phyloP scores from a whole-genome alignment of 345 rosid species.

The Microthlaspi erraticum region DNA sequence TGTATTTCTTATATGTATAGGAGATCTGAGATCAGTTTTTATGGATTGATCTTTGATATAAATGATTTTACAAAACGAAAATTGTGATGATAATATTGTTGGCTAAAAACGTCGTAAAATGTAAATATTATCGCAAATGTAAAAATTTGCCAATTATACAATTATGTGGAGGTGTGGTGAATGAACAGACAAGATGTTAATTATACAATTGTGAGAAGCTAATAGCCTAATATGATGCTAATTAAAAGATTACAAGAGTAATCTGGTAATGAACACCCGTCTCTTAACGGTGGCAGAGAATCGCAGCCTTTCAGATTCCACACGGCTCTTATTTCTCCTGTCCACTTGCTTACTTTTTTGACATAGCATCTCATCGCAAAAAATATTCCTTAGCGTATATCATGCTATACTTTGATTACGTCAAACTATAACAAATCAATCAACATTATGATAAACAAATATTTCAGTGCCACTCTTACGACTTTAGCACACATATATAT shows the following conservation, averaged over 20 bases:
- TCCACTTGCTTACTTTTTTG: conserved; percentile 42
- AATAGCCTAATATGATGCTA: conserved; percentile 28
- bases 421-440: conserved; percentile 32
- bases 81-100: no score
- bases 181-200: no score
- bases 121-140: no score
- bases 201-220: no score
- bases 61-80: no score
- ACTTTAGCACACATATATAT: conserved; percentile 14
- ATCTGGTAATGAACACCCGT: conserved; percentile 44
- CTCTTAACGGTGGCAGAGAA: conserved; percentile 44
- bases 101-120: no score
- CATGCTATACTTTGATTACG: conserved; percentile 38
- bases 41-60: no score
- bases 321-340: conserved; percentile 41
- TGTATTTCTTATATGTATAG: no score
- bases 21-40: no score
- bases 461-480: conserved; percentile 26
- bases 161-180: conserved; percentile 10
- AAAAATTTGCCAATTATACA: not conserved
- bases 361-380: not conserved
- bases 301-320: conserved; percentile 47
- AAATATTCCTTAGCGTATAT: conserved; percentile 20
- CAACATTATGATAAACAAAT: not conserved
- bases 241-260: conserved; percentile 18